Evolutionary conservation across 768 basidiomycete species (phyloP), one percentile per base, ranked within the genome.

Genomic region (Pulveroboletus sp.): DNA sequence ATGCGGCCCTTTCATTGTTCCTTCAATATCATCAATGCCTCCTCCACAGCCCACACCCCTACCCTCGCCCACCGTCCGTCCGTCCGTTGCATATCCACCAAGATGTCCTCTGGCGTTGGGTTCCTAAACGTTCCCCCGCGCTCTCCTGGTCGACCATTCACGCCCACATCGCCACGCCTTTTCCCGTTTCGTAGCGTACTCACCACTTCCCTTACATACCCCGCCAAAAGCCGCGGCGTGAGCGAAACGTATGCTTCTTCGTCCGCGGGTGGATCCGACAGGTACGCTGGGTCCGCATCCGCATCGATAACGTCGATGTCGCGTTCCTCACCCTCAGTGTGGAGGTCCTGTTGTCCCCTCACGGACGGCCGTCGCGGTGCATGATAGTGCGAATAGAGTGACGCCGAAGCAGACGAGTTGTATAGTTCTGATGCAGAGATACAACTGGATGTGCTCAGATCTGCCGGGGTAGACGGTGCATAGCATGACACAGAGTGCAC

Each of bases 31-130:
- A 74, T 68, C 57, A 89, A 55, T 1, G 84, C 79, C 43, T 85
- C 85, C 46, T 79, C 73, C 1, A 89, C 73, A 50, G 71, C 73
- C 81, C 84, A 88, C 42, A 74, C 70, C 1, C 83, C 83, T 8
- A 89, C 67, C 56, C 73, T 73, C 53, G 71, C 74, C 87, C 87
- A 90, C 28, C 80, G 73, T 57, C 76, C 82, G 55, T 89, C 87
- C 43, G 65, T 70, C 49, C 68, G 71, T 42, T 63, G 61, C 57
- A 90, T 57, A 50, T 68, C 70, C 1, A 52, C 53, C 24, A 78
- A 61, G 18, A 90, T 71, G 5, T 75, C 78, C 26, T 73, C 74
- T 44, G 73, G 72, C 18, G 70, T 73, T 11, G 66, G 69, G 7
- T 43, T 42, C 24, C 12, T 41, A 24, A 9, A 31, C 6, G 12